phyloP scores from a whole-genome alignment of 2,329 filamentous ascomycete species.

The Pestalotiopsis fici region DNA sequence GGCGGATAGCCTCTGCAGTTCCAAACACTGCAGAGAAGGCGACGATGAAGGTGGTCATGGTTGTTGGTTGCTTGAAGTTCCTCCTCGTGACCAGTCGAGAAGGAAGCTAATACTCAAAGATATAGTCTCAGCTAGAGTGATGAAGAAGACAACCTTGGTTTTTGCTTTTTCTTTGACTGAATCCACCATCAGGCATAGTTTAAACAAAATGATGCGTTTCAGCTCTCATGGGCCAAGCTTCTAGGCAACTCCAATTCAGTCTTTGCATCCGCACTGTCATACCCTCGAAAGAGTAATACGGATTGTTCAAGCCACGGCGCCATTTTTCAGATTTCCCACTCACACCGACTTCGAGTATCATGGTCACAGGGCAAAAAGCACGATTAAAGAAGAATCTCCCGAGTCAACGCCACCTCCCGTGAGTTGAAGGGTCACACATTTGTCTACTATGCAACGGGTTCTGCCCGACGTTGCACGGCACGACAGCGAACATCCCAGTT shows the following conservation, averaged over 20 bases:
- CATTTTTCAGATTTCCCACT: not conserved
- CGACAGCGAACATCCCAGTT: not conserved
- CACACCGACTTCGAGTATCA: not conserved
- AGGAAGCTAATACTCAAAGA: not conserved
- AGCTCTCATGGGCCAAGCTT: not conserved
- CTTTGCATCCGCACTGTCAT: not conserved
- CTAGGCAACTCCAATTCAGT: not conserved
- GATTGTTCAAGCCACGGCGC: not conserved
- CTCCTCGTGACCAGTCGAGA: conserved; percentile 10
- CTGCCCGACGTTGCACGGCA: not conserved
- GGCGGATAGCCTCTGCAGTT: conserved; percentile 46
- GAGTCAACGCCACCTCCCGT: not conserved
- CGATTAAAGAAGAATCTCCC: not conserved
- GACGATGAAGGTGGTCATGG: conserved; percentile 35
- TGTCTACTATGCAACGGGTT: not conserved
- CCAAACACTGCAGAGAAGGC: conserved; percentile 45
- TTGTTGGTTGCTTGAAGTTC: conserved; percentile 1
- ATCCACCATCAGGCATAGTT: not conserved
- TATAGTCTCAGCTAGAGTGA: not conserved
- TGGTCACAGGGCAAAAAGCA: not conserved
- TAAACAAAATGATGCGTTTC: not conserved
- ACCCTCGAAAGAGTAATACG: not conserved
- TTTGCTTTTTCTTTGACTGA: not conserved
- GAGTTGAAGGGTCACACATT: not conserved
- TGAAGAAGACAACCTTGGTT: not conserved